Evolutionary conservation across 2,329 filamentous ascomycete species (phyloP).

Genomic region (Talaromyces sp.): DNA sequence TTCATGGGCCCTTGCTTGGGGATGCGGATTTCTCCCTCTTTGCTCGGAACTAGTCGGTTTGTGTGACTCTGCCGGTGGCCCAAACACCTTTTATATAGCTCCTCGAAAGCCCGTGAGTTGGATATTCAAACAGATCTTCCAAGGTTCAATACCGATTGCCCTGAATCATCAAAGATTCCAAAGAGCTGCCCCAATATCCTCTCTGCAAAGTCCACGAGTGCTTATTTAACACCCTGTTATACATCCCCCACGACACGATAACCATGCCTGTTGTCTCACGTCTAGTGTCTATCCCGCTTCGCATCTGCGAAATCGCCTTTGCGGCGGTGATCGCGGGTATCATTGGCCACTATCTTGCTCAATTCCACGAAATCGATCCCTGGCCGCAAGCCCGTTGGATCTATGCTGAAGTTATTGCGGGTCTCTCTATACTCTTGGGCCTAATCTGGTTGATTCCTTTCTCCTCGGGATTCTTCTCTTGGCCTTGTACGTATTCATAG

Average conservation of each 20-base stretch:
- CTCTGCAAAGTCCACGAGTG: neutral
- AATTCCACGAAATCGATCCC: constrained; percentile 48
- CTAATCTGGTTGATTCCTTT: constrained; percentile 75
- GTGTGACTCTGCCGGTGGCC: constrained; percentile 14
- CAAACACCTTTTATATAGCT: constrained; percentile 20
- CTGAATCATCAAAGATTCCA: neutral
- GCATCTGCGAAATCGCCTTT: constrained; percentile 67
- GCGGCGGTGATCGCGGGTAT: constrained; percentile 71
- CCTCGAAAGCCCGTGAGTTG: neutral
- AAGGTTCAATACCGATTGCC: neutral
- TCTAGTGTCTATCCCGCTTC: constrained; percentile 60
- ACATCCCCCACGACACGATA: neutral
- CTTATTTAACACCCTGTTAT: no score
- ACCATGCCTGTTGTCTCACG: constrained; percentile 57
- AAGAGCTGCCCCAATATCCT: neutral
- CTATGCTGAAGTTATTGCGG: constrained; percentile 73
- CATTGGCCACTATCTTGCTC: constrained; percentile 66
- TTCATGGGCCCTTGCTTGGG: constrained; percentile 21
- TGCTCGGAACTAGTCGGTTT: constrained; percentile 12
- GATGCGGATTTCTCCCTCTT: constrained; percentile 12
- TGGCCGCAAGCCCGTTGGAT: constrained; percentile 69
- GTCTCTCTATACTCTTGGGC: constrained; percentile 67
- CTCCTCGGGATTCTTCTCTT: constrained; percentile 67
- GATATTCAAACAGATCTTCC: no score
- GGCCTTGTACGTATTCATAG: constrained; percentile 53